Evolutionary conservation across 345 rosid genomes (phyloP), one percentile per base, ranked within the genome.

Genomic region (Salix brachista): DNA sequence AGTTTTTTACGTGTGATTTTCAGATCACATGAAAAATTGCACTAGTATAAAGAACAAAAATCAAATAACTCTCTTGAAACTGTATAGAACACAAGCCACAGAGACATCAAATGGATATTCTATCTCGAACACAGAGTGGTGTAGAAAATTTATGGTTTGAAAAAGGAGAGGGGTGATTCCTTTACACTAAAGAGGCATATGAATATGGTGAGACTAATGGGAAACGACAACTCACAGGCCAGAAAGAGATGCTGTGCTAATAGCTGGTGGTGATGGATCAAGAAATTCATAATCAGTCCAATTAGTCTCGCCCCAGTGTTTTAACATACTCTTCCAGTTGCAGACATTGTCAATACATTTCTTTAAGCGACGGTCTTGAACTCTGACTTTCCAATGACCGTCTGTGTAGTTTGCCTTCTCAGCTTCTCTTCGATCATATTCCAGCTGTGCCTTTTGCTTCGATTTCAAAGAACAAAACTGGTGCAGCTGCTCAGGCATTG

Each of bases 201-300:
- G 19, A 71, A 58, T 26, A 56, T 34, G 56, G 34, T 26, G 4
- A 6, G 42, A 6, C 54, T 74, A 74, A 66, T 32, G 30, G 10
- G 32, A 36, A 42, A 44, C 65, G 17, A 32, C 19, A 70, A 34
- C 75, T 86, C 87, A 86, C 37, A 78, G 79, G 41, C 41, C 79
- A 19, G 87, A 46, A 8, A 88, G 85, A 34, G 90, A 79, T 7
- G 83, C 79, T 1, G 79, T 72, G 65, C 80, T 46, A 72, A 96
- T 86, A 21, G 97, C 88, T 16, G 99, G 98, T 58, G 98, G 99
- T 32, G 97, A 81, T 13, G 94, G 92, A 78, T 75, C 77, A 62
- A 75, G 83, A 52, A 79, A 76, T 64, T 87, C 86, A 44, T 93
- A 88, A 32, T 90, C 91, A 10, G 96, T 93, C 89, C 97, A 93